Evolutionary conservation across 306 rosid species (phyloP).

Genomic region (Pterocarpus santalinus): DNA sequence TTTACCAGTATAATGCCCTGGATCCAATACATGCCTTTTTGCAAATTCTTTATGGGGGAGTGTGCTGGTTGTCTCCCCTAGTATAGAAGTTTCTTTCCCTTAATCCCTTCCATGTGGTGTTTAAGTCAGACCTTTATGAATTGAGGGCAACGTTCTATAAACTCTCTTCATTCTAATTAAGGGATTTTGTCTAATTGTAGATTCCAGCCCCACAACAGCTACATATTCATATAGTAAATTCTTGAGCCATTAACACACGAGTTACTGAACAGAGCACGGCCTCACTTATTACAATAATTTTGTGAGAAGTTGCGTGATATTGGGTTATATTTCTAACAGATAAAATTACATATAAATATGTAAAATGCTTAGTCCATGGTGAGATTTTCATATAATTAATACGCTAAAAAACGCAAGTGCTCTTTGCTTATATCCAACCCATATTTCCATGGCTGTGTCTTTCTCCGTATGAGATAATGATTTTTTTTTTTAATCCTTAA

Average conservation of each 20-base stretch:
- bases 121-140: not conserved
- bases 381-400: not conserved
- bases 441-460: not conserved
- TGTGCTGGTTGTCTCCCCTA: constrained; percentile 11
- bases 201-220: not conserved
- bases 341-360: not conserved
- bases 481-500: not conserved
- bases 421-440: not conserved
- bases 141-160: constrained; percentile 5
- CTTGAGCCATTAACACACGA: not conserved
- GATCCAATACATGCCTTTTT: constrained; percentile 30
- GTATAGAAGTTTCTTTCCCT: constrained; percentile 9
- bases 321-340: too few species aligned
- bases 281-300: not conserved
- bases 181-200: constrained; percentile 14
- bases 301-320: not conserved
- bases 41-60: constrained; percentile 17
- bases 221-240: not conserved
- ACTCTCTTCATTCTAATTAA: not conserved
- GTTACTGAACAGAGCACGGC: not conserved
- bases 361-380: not conserved
- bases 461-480: constrained; percentile 9
- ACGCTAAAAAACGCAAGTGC: not conserved
- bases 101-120: constrained; percentile 14
- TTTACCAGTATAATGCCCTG: not conserved